Evolutionary conservation across 352 stramenopile species (phyloP).

Genomic region (Nothophytophthora sp.): DNA sequence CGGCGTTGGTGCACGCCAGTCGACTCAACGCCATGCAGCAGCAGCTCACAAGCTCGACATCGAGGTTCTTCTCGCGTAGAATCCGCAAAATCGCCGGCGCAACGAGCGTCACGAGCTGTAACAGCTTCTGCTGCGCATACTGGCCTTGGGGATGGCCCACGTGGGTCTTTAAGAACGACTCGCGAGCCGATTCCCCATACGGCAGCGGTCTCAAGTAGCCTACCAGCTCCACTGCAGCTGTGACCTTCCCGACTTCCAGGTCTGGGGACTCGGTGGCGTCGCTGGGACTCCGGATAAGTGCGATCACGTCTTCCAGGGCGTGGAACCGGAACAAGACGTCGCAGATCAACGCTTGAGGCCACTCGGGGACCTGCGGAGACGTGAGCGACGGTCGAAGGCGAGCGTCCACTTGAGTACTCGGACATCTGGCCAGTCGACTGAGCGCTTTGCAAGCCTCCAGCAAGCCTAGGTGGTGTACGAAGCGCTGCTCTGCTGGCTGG

Average conservation of each 20-base stretch:
- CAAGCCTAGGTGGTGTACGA: conserved; percentile 47
- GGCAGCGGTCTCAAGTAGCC: conserved; percentile 67
- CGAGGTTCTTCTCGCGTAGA: conserved; percentile 47
- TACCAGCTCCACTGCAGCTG: conserved; percentile 57
- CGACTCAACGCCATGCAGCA: conserved; percentile 67
- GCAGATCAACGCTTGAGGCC: conserved; percentile 64
- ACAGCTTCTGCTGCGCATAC: conserved; percentile 47
- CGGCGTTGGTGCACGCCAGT: conserved; percentile 56
- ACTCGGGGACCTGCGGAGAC: conserved; percentile 43
- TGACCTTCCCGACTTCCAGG: conserved; percentile 36
- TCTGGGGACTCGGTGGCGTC: conserved; percentile 50
- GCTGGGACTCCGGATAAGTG: conserved; percentile 44
- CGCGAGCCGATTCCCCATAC: conserved; percentile 44
- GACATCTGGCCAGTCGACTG: conserved; percentile 50
- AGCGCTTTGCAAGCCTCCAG: conserved; percentile 67
- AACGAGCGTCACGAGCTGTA: conserved; percentile 47
- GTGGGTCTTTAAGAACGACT: conserved; percentile 39
- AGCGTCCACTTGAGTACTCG: conserved; percentile 35
- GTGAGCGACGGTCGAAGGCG: conserved; percentile 47
- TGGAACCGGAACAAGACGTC: conserved; percentile 67
- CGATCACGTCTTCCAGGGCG: conserved; percentile 67
- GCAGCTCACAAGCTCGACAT: conserved; percentile 33
- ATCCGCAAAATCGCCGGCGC: conserved; percentile 60
- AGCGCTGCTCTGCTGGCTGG: conserved; percentile 30
- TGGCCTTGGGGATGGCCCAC: conserved; percentile 26